Conservation (phyloP, 2,329 filamentous ascomycete species). For the Aspergillus tanneri region DNA sequence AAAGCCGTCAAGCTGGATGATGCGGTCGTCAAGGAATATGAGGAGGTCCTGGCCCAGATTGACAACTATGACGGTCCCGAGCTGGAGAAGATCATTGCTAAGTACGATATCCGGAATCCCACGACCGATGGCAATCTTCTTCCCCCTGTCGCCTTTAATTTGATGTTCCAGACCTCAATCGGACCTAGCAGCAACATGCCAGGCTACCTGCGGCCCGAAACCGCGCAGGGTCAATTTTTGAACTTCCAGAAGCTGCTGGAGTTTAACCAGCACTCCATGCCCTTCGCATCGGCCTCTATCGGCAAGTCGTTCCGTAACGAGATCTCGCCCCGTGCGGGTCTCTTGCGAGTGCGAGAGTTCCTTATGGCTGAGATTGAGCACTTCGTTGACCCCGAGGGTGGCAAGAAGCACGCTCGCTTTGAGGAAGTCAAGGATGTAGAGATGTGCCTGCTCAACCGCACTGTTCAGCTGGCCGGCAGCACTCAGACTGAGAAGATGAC, state of each 20-base stretch:
- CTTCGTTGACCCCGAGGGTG: constrained; percentile 89
- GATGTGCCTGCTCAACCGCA: constrained; percentile 77
- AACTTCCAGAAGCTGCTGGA: constrained; percentile 96
- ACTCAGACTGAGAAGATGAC: constrained; percentile 70
- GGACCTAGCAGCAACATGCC: constrained; percentile 85
- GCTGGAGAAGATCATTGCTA: constrained; percentile 82
- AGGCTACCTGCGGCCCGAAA: constrained; percentile 88
- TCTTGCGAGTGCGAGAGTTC: constrained; percentile 93
- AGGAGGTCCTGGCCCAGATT: constrained; percentile 86
- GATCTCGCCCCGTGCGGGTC: constrained; percentile 87
- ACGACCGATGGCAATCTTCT: constrained; percentile 72
- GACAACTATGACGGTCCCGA: constrained; percentile 91
- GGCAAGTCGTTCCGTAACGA: constrained; percentile 98
- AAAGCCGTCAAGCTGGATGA: constrained; percentile 85
- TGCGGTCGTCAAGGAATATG: constrained; percentile 81
- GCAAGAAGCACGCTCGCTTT: constrained; percentile 93
- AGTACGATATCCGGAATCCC: constrained; percentile 89
- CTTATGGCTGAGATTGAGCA: constrained; percentile 99
- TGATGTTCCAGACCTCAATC: constrained; percentile 97
- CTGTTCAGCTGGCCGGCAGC: constrained; percentile 83
- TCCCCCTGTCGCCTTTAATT: constrained; percentile 87
- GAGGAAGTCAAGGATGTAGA: constrained; percentile 79
- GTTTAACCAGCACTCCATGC: constrained; percentile 93
- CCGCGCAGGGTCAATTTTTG: constrained; percentile 95
- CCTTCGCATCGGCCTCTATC: constrained; percentile 94